Percentiles rank a stretch among this genome's conserved stretches.
Conservation (phyloP, 352 stramenopile genomes). For the Nothophytophthora sp. region DNA sequence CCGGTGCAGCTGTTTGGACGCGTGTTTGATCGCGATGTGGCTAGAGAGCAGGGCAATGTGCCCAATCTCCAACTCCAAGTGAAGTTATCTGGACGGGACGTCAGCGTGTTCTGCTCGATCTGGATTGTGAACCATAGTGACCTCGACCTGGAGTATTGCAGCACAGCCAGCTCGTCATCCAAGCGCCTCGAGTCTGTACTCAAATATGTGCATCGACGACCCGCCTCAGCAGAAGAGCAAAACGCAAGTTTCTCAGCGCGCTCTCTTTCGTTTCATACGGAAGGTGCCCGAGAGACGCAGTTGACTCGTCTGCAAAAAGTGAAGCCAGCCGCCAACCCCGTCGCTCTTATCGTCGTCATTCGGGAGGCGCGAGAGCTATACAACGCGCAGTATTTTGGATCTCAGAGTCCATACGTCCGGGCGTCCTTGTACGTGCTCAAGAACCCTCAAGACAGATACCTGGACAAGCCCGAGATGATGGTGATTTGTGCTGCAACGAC, state of each 20-base stretch:
- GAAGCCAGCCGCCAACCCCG: conserved; percentile 74
- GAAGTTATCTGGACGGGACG: conserved; percentile 76
- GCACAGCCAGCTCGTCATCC: conserved; percentile 74
- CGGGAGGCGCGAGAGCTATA: conserved; percentile 79
- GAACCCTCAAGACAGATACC: conserved; percentile 74
- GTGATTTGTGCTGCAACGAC: conserved; percentile 77
- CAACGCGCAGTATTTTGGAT: conserved; percentile 86
- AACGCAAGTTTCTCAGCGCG: conserved; percentile 62
- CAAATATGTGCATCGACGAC: conserved; percentile 73
- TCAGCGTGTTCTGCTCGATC: conserved; percentile 87
- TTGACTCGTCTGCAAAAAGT: conserved; percentile 74
- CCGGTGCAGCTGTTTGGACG: conserved; percentile 68
- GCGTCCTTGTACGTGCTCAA: conserved; percentile 85
- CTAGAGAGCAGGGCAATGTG: conserved; percentile 73
- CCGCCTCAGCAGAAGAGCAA: conserved; percentile 41
- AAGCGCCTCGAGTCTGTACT: conserved; percentile 67
- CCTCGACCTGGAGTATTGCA: conserved; percentile 87
- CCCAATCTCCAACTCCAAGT: conserved; percentile 84
- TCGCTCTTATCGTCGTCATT: conserved; percentile 82
- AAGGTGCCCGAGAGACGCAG: conserved; percentile 43
- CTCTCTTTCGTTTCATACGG: conserved; percentile 64
- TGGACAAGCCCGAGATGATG: conserved; percentile 80
- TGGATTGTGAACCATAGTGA: conserved; percentile 90
- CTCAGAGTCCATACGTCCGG: conserved; percentile 84
- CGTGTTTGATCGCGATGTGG: conserved; percentile 66